A percentile compares a stretch with the other conserved stretches of the same genome.
Evolutionary conservation across 306 rosid genomes (phyloP).

Genomic region (Gynostemma pentaphyllum): DNA sequence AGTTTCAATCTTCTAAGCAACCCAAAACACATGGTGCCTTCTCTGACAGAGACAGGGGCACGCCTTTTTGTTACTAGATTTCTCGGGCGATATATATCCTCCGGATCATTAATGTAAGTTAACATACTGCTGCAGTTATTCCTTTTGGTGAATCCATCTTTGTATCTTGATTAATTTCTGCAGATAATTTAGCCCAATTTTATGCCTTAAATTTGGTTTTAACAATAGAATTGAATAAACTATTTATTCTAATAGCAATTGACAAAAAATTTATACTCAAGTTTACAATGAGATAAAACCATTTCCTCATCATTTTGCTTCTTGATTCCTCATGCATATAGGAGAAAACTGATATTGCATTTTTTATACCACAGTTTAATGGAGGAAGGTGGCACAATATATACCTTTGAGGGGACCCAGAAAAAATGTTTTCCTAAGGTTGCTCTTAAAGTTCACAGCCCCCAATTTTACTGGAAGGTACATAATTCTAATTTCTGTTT

Average conservation of each 20-base stretch:
- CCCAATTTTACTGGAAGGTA: conserved; percentile 95
- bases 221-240: too few relatives aligned
- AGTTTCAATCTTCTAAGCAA: conserved; percentile 37
- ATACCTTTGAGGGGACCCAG: conserved; percentile 52
- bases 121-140: neutral
- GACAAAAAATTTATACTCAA: too few relatives aligned
- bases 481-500: neutral
- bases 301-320: too few relatives aligned
- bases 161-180: neutral
- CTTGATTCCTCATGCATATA: too few relatives aligned
- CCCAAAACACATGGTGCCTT: conserved; percentile 84
- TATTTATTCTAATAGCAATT: neutral
- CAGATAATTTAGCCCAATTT: neutral
- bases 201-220: neutral
- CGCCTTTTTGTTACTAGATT: conserved; percentile 19
- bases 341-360: neutral
- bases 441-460: conserved; percentile 47
- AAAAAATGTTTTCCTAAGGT: conserved; percentile 27
- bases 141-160: neutral
- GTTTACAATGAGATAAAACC: too few relatives aligned
- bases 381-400: conserved; percentile 84
- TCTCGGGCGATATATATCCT: conserved; percentile 26
- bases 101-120: conserved; percentile 72
- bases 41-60: conserved; percentile 63
- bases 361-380: conserved; percentile 28